phyloP scores from a whole-genome alignment of 2,329 filamentous ascomycete species.

The Neopestalotiopsis clavispora region DNA sequence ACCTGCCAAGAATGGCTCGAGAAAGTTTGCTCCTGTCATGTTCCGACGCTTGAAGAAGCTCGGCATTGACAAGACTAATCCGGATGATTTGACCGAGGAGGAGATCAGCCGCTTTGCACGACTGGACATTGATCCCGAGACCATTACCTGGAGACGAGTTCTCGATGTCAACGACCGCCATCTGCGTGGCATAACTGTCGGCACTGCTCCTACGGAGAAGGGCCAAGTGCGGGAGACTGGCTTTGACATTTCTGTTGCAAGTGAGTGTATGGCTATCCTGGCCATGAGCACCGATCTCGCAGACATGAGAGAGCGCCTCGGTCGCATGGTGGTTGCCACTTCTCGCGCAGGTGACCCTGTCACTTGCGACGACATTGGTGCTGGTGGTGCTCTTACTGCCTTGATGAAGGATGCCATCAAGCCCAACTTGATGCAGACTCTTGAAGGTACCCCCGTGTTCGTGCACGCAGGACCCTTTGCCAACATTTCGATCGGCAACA shows the following conservation, averaged over 20 bases:
- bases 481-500: slow-evolving; percentile 97
- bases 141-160: slow-evolving; percentile 96
- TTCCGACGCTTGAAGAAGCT: slow-evolving; percentile 93
- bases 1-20: slow-evolving; percentile 86
- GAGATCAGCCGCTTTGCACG: slow-evolving; percentile 89
- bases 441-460: slow-evolving; percentile 96
- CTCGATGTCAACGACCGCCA: slow-evolving; percentile 97
- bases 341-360: slow-evolving; percentile 87
- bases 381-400: slow-evolving; percentile 87
- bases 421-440: slow-evolving; percentile 97
- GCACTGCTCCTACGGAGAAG: slow-evolving; percentile 88
- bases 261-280: slow-evolving; percentile 97
- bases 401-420: slow-evolving; percentile 99
- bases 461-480: slow-evolving; percentile 97
- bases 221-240: slow-evolving; percentile 86
- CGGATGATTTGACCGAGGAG: slow-evolving; percentile 86
- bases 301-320: slow-evolving; percentile 92
- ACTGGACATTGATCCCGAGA: slow-evolving; percentile 93
- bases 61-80: slow-evolving; percentile 93
- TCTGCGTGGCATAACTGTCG: slow-evolving; percentile 86
- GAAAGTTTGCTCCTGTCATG: slow-evolving; percentile 88
- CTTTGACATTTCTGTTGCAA: slow-evolving; percentile 97
- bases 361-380: slow-evolving; percentile 94
- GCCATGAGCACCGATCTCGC: slow-evolving; percentile 85
- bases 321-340: slow-evolving; percentile 92